A percentile compares a stretch with the other conserved stretches of the same genome.
Conservation (phyloP, 2,329 filamentous ascomycete genomes). For the Calonectria pseudoreteaudii region DNA sequence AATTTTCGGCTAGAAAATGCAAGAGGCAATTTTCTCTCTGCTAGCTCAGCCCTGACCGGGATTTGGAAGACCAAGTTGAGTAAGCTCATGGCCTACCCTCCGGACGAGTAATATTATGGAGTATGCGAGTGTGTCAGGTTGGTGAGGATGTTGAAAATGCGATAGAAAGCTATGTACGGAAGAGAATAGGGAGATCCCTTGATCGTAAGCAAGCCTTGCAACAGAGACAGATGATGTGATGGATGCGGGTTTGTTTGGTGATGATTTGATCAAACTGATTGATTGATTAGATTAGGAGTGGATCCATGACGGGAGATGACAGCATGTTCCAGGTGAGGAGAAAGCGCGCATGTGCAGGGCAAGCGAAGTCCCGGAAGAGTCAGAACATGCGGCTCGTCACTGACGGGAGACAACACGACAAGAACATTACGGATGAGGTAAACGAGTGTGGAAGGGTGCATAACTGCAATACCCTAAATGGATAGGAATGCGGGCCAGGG, state of each 20-base stretch:
- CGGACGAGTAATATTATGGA: neutral
- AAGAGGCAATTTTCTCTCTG: neutral
- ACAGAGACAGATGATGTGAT: neutral
- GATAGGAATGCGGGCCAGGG: neutral
- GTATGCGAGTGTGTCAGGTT: neutral
- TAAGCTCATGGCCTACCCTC: neutral
- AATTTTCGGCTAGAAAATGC: neutral
- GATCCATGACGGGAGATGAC: neutral
- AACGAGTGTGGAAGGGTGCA: neutral
- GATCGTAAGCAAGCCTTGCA: neutral
- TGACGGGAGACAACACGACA: neutral
- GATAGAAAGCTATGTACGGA: neutral
- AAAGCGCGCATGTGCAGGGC: neutral
- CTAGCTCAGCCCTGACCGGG: too few species aligned
- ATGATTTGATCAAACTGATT: neutral
- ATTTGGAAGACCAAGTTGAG: neutral
- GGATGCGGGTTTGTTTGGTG: neutral
- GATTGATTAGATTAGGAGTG: constrained; percentile 20
- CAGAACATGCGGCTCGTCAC: neutral
- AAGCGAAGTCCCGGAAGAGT: neutral
- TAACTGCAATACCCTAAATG: neutral
- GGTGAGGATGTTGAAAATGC: neutral
- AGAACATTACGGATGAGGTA: constrained; percentile 11
- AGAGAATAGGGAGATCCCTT: neutral
- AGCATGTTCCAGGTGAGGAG: neutral